Base-by-base conservation (phyloP, 2,329 filamentous ascomycete species). In the Lasiodiplodia theobromae region DNA sequence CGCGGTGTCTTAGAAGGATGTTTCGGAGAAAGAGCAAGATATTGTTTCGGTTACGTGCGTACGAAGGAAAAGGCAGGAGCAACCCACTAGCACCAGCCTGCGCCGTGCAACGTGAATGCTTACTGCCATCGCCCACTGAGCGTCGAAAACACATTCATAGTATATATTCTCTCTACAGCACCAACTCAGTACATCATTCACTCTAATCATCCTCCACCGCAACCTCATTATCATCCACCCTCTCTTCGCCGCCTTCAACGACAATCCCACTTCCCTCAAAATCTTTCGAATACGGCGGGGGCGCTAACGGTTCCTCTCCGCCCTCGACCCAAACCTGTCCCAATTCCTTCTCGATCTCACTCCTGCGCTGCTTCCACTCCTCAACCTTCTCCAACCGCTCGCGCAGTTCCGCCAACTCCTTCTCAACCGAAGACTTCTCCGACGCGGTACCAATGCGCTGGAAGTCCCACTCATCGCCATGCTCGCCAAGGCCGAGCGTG, bases 381-480 rank as follows among this genome's bases (percentile, higher is more conserved):
- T 95, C 91, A 0, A 98, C 95, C 79, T 93, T 90, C 12, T 88
- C 86, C 8, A 99, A 83, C 28, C 91, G 86, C 78, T 95, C 93
- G 37, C 91, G 88, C 53, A 99, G 85, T 72, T 97, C 93, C 62
- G 91, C 87, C 18, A 98, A 84, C 79, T 99, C 96, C 77, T 92
- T 93, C 82, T 97, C 94, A 8, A 97, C 94, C 25, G 92, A 92
- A 78, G 94, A 89, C 82, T 97, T 97, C 83, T 99, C 96, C 69
- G 91, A 88, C 76, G 94, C 93, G 0, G 94, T 97, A 69, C 96
- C 96, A 73, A 99, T 98, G 68, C 93, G 89, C 79, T 97, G 92
- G 78, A 97, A 92, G 72, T 95, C 91, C 93, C 96, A 98, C 75
- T 92, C 91, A 67, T 92, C 91, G n/a, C 91, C 93, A 63, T 89